Evolutionary conservation across 1,139 yeast species (phyloP).

Genomic region (Saccharomycopsis crataegensis): DNA sequence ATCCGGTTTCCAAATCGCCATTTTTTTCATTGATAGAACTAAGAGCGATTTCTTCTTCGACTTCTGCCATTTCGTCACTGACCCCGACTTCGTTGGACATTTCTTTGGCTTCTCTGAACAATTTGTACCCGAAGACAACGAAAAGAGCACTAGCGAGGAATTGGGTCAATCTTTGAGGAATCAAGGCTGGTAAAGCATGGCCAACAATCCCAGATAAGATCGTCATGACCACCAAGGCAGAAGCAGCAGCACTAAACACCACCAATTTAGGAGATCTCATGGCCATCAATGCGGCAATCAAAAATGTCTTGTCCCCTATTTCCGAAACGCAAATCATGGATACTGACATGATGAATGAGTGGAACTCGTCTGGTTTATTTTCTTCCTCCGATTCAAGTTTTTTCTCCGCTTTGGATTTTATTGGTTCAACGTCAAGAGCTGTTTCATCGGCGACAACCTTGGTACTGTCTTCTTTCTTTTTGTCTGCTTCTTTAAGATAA

Average conservation of each 20-base stretch:
- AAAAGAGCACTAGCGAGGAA: conserved; percentile 75
- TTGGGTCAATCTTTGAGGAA: conserved; percentile 76
- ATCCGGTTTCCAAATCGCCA: conserved; percentile 53
- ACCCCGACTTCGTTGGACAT: conserved; percentile 83
- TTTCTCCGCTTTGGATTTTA: not conserved
- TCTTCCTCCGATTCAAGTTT: not conserved
- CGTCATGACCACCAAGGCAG: conserved; percentile 88
- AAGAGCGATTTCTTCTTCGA: conserved; percentile 83
- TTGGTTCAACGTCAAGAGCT: not conserved
- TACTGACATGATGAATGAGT: conserved; percentile 57
- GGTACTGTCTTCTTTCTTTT: not conserved
- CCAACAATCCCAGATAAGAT: conserved; percentile 86
- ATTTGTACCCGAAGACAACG: conserved; percentile 71
- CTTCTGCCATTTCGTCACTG: conserved; percentile 93
- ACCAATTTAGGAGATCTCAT: conserved; percentile 81
- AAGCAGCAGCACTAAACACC: conserved; percentile 81
- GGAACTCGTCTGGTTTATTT: conserved; percentile 14
- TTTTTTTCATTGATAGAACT: conserved; percentile 46
- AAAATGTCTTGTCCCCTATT: conserved; percentile 93
- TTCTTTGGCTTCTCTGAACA: conserved; percentile 70
- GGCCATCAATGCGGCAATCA: conserved; percentile 96
- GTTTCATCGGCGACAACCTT: not conserved
- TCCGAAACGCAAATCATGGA: conserved; percentile 92
- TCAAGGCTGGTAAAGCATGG: conserved; percentile 76
- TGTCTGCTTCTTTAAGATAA: conserved; percentile 5